Percentiles rank a stretch among this genome's conserved stretches.
These are phyloP conservation scores for Casaregolazyma suthepensis DNA, from an alignment of 1,139 yeast species.

Conservation along the genomic window DNA sequence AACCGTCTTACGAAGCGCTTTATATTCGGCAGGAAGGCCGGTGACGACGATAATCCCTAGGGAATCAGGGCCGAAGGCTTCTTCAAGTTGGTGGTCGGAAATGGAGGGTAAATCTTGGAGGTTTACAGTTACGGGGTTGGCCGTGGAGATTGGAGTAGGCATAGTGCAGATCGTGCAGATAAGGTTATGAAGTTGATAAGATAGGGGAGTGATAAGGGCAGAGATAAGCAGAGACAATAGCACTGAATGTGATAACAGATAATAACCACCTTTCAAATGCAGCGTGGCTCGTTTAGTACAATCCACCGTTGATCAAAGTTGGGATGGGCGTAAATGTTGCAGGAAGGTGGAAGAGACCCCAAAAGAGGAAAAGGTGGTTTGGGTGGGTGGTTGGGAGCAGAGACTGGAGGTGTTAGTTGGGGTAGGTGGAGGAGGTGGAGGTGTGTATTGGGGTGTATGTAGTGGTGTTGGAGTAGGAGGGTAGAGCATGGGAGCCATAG, in stretches of 20 bases:
- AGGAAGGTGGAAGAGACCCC: too few species aligned
- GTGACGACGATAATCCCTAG: slow-evolving; percentile 48
- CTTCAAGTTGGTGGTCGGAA: slow-evolving; percentile 30
- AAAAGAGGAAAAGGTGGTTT: too few species aligned
- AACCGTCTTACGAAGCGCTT: slow-evolving; percentile 39
- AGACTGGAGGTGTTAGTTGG: too few species aligned
- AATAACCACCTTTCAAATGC: background rate
- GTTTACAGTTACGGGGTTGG: slow-evolving; percentile 28
- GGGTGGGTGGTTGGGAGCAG: too few species aligned
- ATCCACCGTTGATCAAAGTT: background rate
- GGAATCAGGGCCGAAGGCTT: slow-evolving; percentile 55
- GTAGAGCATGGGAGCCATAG: too few species aligned
- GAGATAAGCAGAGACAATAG: background rate
- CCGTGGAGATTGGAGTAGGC: background rate
- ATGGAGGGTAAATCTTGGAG: slow-evolving; percentile 33
- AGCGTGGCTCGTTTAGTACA: background rate
- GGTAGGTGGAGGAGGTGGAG: too few species aligned
- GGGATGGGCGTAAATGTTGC: background rate
- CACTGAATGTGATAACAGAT: background rate
- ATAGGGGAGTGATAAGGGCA: background rate
- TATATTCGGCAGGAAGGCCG: slow-evolving; percentile 40
- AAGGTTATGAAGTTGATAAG: background rate
- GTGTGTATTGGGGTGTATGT: too few species aligned
- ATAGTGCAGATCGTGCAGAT: background rate
- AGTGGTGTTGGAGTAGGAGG: too few species aligned